Evolutionary conservation across 352 stramenopile species (phyloP).

Genomic region (Phytophthora brassicae): DNA sequence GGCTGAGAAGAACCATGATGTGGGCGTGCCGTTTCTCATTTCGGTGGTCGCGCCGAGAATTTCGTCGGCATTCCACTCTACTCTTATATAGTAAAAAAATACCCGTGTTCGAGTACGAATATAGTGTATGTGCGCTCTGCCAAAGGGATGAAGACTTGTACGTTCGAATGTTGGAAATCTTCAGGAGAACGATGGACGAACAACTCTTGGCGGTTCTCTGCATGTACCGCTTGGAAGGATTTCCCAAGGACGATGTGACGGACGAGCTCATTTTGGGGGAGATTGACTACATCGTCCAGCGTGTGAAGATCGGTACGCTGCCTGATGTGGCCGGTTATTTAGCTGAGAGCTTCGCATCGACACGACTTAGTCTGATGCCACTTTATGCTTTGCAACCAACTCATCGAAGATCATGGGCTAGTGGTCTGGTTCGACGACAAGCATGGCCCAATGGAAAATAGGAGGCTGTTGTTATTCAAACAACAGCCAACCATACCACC

Average conservation of each 20-base stretch:
- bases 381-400: constrained; percentile 6
- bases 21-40: constrained; percentile 8
- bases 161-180: not conserved
- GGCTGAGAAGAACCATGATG: not conserved
- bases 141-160: constrained; percentile 1
- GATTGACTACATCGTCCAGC: not conserved
- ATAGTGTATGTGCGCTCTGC: constrained; percentile 5
- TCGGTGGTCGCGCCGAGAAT: constrained; percentile 11
- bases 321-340: constrained; percentile 17
- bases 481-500: too few relatives aligned
- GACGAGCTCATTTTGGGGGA: constrained; percentile 4
- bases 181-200: constrained; percentile 22
- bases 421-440: constrained; percentile 1
- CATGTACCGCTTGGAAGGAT: constrained; percentile 15
- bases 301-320: constrained; percentile 14
- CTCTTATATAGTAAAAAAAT: constrained; percentile 7
- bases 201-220: constrained; percentile 19
- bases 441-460: constrained; percentile 1
- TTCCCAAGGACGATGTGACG: constrained; percentile 19
- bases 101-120: constrained; percentile 8
- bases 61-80: constrained; percentile 1
- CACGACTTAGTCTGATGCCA: constrained; percentile 1
- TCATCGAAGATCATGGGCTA: constrained; percentile 9
- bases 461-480: constrained; percentile 11
- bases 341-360: not conserved